Evolutionary conservation across 2,329 filamentous ascomycete species (phyloP).

Genomic region (Albifimbria verrucaria): DNA sequence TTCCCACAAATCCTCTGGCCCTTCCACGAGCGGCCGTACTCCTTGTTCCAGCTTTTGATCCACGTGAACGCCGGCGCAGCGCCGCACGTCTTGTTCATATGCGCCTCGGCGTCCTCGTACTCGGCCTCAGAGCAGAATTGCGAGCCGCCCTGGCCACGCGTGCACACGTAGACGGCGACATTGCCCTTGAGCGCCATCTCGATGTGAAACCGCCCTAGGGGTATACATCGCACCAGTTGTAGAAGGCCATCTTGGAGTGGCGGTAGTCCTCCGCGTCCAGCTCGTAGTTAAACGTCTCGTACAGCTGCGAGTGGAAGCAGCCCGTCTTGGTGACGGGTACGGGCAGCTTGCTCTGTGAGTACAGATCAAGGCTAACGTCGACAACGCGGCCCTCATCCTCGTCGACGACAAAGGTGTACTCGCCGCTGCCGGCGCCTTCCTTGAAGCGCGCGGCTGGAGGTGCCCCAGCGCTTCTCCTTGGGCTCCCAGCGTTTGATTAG

Average conservation of each 20-base stretch:
- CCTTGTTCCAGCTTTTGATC: constrained; percentile 4
- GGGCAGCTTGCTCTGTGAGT: neutral
- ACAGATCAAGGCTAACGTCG: constrained; percentile 2
- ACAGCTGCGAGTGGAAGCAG: constrained; percentile 1
- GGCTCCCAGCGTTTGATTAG: constrained; percentile 1
- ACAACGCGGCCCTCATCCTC: neutral
- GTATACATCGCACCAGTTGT: constrained; percentile 8
- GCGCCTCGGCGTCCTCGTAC: constrained; percentile 7
- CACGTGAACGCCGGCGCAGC: constrained; percentile 1
- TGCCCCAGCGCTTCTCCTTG: neutral
- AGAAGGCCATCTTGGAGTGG: constrained; percentile 7
- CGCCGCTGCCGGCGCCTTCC: constrained; percentile 1
- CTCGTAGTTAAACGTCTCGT: constrained; percentile 3
- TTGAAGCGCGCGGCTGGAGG: neutral
- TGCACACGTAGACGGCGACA: constrained; percentile 9
- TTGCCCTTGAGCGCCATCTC: constrained; percentile 7
- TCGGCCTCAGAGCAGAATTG: constrained; percentile 7
- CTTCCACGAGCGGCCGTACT: constrained; percentile 10
- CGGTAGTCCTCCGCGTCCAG: constrained; percentile 6
- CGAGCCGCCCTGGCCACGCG: neutral
- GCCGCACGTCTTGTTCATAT: constrained; percentile 9
- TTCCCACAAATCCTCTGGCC: constrained; percentile 1
- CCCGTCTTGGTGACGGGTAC: neutral
- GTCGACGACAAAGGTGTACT: constrained; percentile 8
- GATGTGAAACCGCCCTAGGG: constrained; percentile 3